phyloP scores from a whole-genome alignment of 768 basidiomycete genomes.

The Hysterangium stoloniferum region DNA sequence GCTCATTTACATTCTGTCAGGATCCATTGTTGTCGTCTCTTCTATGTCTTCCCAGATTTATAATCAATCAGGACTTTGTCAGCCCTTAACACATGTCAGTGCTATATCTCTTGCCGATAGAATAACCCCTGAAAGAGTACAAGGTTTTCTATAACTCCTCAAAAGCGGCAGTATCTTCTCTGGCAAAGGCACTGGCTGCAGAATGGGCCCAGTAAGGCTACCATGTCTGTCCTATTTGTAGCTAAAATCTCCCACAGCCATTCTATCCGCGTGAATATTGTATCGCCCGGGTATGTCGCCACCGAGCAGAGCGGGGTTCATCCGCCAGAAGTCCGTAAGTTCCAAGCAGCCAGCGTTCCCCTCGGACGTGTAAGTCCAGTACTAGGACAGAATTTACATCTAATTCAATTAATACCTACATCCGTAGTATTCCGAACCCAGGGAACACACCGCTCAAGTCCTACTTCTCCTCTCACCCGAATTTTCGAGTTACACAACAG shows the following conservation, averaged over 20 bases:
- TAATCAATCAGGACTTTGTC: constrained; percentile 3
- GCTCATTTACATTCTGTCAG: background rate
- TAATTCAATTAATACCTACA: background rate
- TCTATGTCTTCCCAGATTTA: constrained; percentile 11
- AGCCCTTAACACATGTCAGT: constrained; percentile 9
- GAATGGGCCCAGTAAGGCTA: constrained; percentile 10
- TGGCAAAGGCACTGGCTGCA: constrained; percentile 7
- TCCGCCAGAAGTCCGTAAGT: constrained; percentile 5
- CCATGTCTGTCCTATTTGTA: no score
- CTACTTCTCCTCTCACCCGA: constrained; percentile 4
- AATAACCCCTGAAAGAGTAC: background rate
- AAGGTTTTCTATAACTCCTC: constrained; percentile 11
- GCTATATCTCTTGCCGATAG: background rate
- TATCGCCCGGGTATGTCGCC: constrained; percentile 7
- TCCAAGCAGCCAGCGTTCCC: constrained; percentile 6
- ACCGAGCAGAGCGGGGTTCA: constrained; percentile 10
- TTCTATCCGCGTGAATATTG: constrained; percentile 8
- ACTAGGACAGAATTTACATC: background rate
- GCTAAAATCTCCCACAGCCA: no score
- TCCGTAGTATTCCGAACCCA: constrained; percentile 3
- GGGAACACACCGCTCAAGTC: constrained; percentile 5
- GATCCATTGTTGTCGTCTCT: constrained; percentile 7
- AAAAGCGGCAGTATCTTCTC: constrained; percentile 10
- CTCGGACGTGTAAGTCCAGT: constrained; percentile 1
- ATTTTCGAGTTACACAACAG: constrained; percentile 10